Evolutionary conservation across 2,329 filamentous ascomycete species (phyloP).

Genomic region (Aspergillus candidus): DNA sequence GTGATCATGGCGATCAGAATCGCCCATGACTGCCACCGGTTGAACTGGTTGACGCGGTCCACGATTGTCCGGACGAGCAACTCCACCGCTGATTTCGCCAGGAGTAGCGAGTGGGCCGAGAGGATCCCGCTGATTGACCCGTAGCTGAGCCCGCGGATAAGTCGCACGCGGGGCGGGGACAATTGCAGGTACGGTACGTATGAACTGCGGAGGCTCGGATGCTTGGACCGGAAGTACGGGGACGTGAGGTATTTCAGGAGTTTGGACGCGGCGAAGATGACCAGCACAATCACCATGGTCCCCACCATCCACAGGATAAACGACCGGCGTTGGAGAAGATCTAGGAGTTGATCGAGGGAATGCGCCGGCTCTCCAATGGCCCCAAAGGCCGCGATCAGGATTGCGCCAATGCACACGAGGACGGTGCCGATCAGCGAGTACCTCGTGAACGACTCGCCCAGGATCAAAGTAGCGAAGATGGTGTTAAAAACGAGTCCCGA

Average conservation of each 20-base stretch:
- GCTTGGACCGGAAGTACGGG: constrained; percentile 25
- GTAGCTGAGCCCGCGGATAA: constrained; percentile 78
- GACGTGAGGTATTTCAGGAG: constrained; percentile 35
- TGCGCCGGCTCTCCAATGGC: constrained; percentile 91
- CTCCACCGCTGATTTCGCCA: constrained; percentile 96
- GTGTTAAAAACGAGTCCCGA: constrained; percentile 98
- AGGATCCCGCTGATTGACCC: constrained; percentile 87
- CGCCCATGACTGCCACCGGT: constrained; percentile 90
- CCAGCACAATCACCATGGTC: constrained; percentile 66
- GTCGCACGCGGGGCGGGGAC: constrained; percentile 59
- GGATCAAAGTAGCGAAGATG: constrained; percentile 86
- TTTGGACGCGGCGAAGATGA: constrained; percentile 57
- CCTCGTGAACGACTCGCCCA: constrained; percentile 87
- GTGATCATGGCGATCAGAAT: constrained; percentile 75
- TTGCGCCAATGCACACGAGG: constrained; percentile 79
- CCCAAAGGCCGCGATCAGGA: constrained; percentile 88
- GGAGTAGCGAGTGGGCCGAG: constrained; percentile 84
- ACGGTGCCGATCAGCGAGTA: constrained; percentile 89
- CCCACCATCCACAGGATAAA: constrained; percentile 87
- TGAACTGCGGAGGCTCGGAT: constrained; percentile 40
- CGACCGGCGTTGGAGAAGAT: constrained; percentile 63
- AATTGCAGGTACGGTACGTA: constrained; percentile 31
- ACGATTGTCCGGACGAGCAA: constrained; percentile 80
- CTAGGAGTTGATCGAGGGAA: constrained; percentile 72
- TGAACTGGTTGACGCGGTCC: constrained; percentile 86